Evolutionary conservation across 257 asterid genomes (phyloP), one percentile per base, ranked within the genome.

Genomic region (Nicotiana benthamiana): DNA sequence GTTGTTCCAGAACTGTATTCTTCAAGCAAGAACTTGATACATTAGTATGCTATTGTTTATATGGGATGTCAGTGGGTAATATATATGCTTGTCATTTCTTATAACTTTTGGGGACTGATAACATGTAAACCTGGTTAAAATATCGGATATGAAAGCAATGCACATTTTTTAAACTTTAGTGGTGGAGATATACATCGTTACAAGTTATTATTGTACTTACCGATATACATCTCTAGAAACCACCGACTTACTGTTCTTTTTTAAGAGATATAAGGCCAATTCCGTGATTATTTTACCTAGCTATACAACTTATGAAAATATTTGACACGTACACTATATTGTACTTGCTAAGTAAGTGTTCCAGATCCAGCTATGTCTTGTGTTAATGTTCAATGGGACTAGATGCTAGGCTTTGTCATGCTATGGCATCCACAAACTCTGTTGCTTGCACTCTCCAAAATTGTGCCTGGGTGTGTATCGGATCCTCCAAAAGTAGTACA

Each of bases 361-460:
- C 24, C 77, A 12, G 77, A 68, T 43, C 59, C 36, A 70, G 77
- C 77, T 70, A 68, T 70, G 77, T 22, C 77, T 43, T 70, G 24
- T 43, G 46, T n/a, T 22, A 22, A 43, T 3, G 59, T 43, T 46
- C 34, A 43, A 70, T 43, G 34, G 59, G 36, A 43, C 12, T 43
- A 22, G 77, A 43, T 43, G 77, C 77, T 70, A 13, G 2, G 48
- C 36, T 43, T 70, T 22, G 20, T 43, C 20, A 70, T 70, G 20
- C 77, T 43, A 43, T 43, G 36, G 59, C 77, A 43, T 70, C 22
- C 36, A 22, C 46, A 36, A 7, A 40, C 46, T 36, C 2, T 36
- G 46, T 36, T 7, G 46, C 46, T 36, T 36, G 46, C 9, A 36
- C 46, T 36, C 46, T 36, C 46, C 46, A 7, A 36, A 36, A 36